Base-by-base conservation (phyloP, 176 grass and related monocot species). In the Eragrostis curvula region DNA sequence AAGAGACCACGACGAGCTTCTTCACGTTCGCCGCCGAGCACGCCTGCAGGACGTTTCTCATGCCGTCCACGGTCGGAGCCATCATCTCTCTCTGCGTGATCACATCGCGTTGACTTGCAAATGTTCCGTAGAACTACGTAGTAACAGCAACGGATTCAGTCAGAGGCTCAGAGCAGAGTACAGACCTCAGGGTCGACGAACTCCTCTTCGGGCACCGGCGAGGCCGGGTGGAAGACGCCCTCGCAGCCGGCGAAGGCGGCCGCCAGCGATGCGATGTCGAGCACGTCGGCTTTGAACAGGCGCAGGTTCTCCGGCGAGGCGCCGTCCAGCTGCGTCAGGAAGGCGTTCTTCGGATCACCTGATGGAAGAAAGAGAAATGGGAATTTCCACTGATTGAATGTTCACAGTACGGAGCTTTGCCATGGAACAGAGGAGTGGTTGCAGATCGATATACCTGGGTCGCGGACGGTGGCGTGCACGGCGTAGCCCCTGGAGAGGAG, bases 281-380 rank as follows among this genome's bases (percentile, higher is more conserved):
- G 87, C 80, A 92, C 51, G 75, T 95, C 78, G 9, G 93, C 89
- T 72, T 86, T 88, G 80, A 95, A 84, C 24, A 95, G 32, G 1
- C 59, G 74, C 43, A 95, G 78, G 14, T 82, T 95, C 62, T 81
- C 85, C 28, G 3, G 3, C 2, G 48, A 24, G 3, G 87, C 87
- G 43, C 67, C 59, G 1, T 89, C 93, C 55, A 95, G 66, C 77
- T 45, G 82, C 43, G 50, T 3, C 43, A 95, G 40, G 48, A 77
- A 59, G 18, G 82, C 78, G 13, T 83, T 92, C 67, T 87, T 87
- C 5, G 67, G 77, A 57, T 89, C 77, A 72, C 53, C 89, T 91
- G 65, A 70, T 58, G 1, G 49, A 51, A 51, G 3, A 49, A 49
- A 11, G 1, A 13, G 32, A 36, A 36, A 36, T 3, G 16, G 14